Evolutionary conservation across 139 green algal species (phyloP).

Genomic region (Haematococcus lacustris): DNA sequence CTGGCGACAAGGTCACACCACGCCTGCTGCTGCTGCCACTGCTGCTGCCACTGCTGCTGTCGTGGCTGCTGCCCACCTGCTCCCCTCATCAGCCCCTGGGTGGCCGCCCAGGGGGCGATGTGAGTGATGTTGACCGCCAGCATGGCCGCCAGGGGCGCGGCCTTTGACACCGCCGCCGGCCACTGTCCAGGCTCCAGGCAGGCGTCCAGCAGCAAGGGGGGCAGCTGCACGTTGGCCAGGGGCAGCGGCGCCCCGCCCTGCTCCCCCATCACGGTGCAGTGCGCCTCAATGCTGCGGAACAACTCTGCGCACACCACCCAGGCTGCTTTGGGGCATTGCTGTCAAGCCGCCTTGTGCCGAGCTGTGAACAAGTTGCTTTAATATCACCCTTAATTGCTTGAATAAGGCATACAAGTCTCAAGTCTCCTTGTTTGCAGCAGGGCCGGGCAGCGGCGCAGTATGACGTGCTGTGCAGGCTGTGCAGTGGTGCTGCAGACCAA

Average conservation of each 20-base stretch:
- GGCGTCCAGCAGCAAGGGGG: not conserved
- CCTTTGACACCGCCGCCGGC: not conserved
- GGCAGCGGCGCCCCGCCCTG: no score
- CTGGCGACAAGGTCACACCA: no score
- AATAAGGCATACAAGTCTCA: not conserved
- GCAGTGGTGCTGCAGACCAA: no score
- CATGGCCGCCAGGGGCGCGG: not conserved
- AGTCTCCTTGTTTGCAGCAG: no score
- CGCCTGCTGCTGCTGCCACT: no score
- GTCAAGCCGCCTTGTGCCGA: not conserved
- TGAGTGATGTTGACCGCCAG: conserved; percentile 43
- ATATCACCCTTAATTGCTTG: not conserved
- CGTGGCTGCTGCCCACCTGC: no score
- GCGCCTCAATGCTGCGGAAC: conserved; percentile 15
- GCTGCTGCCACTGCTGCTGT: no score
- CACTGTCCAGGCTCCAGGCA: not conserved
- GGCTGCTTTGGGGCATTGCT: no score
- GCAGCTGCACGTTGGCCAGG: not conserved
- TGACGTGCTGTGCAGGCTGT: no score
- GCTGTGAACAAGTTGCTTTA: not conserved
- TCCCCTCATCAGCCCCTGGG: conserved; percentile 31
- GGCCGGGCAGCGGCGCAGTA: no score
- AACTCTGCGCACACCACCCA: not conserved
- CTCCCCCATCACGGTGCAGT: no score
- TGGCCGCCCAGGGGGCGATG: conserved; percentile 42